phyloP scores from a whole-genome alignment of 768 basidiomycete species.

The Termitomyces sp. region DNA sequence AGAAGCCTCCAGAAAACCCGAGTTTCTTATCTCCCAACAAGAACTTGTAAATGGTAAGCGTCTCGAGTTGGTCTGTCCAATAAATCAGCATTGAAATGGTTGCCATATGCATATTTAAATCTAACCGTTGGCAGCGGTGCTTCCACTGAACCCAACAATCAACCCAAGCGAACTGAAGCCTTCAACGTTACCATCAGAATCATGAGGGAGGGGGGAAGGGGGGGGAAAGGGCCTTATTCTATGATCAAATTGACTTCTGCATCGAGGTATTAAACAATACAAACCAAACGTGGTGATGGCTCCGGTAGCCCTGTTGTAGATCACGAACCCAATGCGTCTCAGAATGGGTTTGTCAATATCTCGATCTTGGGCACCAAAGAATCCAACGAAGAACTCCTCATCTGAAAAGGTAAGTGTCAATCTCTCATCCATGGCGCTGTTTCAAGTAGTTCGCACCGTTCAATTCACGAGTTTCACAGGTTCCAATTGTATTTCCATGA shows the following conservation, averaged over 20 bases:
- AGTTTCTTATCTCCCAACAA: neutral
- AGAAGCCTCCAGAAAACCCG: neutral
- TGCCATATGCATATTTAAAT: neutral
- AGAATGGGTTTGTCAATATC: neutral
- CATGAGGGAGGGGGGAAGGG: neutral
- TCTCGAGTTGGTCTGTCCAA: neutral
- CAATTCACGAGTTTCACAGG: neutral
- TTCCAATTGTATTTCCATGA: too few relatives aligned
- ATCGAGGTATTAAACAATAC: neutral
- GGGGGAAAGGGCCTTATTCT: neutral
- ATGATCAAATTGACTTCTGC: neutral
- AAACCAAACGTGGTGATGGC: neutral
- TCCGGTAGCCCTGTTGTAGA: slow-evolving; percentile 2
- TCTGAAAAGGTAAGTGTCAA: neutral
- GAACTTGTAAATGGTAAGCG: slow-evolving; percentile 5
- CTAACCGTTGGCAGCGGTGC: neutral
- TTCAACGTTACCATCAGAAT: neutral
- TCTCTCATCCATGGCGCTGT: too few relatives aligned
- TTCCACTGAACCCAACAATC: slow-evolving; percentile 5
- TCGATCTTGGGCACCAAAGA: slow-evolving; percentile 1
- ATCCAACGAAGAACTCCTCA: slow-evolving; percentile 6
- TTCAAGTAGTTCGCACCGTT: neutral
- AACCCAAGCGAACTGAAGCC: slow-evolving; percentile 9
- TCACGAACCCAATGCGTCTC: slow-evolving; percentile 6
- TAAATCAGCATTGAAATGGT: neutral